Conservation (phyloP, 169 alveolate species). For the Plasmodium berghei region DNA sequence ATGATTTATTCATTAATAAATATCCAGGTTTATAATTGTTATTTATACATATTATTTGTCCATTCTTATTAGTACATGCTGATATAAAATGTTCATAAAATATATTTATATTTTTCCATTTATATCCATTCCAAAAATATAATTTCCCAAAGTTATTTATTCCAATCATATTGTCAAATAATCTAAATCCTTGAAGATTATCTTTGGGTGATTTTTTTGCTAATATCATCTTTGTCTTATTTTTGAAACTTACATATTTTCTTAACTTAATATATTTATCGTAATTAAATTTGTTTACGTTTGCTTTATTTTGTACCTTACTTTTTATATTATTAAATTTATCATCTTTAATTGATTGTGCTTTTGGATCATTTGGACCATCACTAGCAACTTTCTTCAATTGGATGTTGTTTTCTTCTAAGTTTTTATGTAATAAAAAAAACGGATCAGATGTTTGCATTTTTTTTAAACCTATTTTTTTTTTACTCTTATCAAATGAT, state of each 20-base stretch:
- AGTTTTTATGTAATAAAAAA: not conserved
- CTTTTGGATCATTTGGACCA: conserved; percentile 15
- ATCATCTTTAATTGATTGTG: not conserved
- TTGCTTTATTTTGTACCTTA: not conserved
- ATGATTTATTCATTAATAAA: conserved; percentile 25
- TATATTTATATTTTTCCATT: conserved; percentile 25
- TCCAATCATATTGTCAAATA: conserved; percentile 63
- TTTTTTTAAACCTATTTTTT: not conserved
- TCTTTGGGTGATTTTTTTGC: not conserved
- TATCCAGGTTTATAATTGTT: conserved; percentile 45
- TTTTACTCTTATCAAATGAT: conserved; percentile 20
- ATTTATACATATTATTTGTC: conserved; percentile 51
- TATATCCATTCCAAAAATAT: conserved; percentile 56
- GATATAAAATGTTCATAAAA: conserved; percentile 28
- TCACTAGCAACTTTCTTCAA: not conserved
- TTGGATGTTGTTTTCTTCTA: not conserved
- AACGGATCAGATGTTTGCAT: conserved; percentile 19
- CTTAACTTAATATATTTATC: not conserved
- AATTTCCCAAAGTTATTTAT: conserved; percentile 22
- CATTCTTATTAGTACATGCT: conserved; percentile 36
- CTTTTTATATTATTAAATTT: not conserved
- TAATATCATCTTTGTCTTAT: conserved; percentile 6
- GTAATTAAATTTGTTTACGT: not conserved
- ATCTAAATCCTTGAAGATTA: conserved; percentile 12
- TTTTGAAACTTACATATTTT: not conserved